Percentiles rank a stretch among this genome's conserved stretches.
These are phyloP conservation scores for Curvularia lunata DNA, from an alignment of 2,329 filamentous ascomycete species.

Conservation along the genomic window DNA sequence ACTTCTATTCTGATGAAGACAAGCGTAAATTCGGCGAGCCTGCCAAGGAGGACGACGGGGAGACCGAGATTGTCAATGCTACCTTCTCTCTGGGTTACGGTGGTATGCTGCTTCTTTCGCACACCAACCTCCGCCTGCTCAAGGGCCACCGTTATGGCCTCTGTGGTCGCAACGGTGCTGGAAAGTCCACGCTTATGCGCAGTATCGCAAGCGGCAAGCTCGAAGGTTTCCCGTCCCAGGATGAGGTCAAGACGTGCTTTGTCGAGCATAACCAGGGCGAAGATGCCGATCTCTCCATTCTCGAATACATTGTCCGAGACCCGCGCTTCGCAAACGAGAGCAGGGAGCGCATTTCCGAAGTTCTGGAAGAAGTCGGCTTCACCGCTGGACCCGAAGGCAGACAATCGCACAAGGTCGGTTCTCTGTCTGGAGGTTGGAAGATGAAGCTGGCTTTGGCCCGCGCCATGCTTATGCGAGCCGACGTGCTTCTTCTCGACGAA, in stretches of 20 bases:
- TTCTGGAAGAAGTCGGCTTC: conserved; percentile 92
- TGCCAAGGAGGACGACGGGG: conserved; percentile 86
- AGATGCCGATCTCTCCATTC: conserved; percentile 93
- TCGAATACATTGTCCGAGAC: conserved; percentile 91
- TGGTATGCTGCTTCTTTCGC: conserved; percentile 94
- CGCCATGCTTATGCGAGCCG: conserved; percentile 96
- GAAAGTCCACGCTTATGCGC: conserved; percentile 99
- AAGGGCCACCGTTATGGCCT: conserved; percentile 98
- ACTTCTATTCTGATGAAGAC: conserved; percentile 82
- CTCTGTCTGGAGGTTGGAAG: conserved; percentile 97
- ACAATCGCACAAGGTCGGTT: conserved; percentile 89
- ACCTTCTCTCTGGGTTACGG: conserved; percentile 97
- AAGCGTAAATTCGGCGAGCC: conserved; percentile 84
- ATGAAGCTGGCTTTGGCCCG: conserved; percentile 98
- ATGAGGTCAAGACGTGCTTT: conserved; percentile 93
- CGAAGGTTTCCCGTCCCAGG: conserved; percentile 92
- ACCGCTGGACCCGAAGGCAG: conserved; percentile 86
- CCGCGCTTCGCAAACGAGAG: conserved; percentile 82
- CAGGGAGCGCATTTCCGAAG: conserved; percentile 78
- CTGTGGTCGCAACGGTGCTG: conserved; percentile 94
- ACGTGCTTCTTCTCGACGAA: conserved; percentile 95
- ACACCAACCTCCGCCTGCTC: conserved; percentile 91
- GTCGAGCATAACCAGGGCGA: conserved; percentile 99
- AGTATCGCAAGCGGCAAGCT: conserved; percentile 95
- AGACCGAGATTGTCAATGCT: conserved; percentile 95